Conservation (phyloP, 1,284 basidiomycete genomes). For the Cryptococcus neoformans region DNA sequence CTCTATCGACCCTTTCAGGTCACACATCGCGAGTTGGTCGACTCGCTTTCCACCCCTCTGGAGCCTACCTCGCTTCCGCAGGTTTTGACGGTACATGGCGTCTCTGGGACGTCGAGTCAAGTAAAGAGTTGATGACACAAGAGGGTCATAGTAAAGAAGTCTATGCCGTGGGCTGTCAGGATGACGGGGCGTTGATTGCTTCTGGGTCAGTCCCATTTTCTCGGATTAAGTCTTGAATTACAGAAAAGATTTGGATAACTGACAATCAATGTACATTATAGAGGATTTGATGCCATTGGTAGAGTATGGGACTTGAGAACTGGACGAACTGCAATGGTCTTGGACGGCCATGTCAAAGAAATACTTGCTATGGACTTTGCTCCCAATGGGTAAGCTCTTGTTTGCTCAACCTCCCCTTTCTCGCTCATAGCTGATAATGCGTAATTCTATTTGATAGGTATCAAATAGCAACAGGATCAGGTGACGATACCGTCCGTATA, state of each 20-base stretch:
- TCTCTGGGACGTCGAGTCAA: slow-evolving; percentile 84
- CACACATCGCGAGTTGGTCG: slow-evolving; percentile 89
- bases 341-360: slow-evolving; percentile 94
- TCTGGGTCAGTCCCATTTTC: slow-evolving; percentile 65
- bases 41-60: slow-evolving; percentile 94
- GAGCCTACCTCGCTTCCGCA: slow-evolving; percentile 86
- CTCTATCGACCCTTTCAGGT: slow-evolving; percentile 77
- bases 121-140: slow-evolving; percentile 81
- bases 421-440: not conserved
- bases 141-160: slow-evolving; percentile 98
- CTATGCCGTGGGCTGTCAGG: slow-evolving; percentile 91
- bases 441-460: slow-evolving; percentile 57
- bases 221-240: not conserved
- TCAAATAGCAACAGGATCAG: slow-evolving; percentile 93
- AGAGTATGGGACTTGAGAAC: slow-evolving; percentile 96
- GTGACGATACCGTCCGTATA: slow-evolving; percentile 95
- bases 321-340: slow-evolving; percentile 94
- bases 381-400: slow-evolving; percentile 74
- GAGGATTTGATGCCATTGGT: slow-evolving; percentile 94
- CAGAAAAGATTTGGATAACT: not conserved
- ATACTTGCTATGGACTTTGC: slow-evolving; percentile 91
- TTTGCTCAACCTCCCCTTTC: not conserved
- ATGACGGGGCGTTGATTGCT: slow-evolving; percentile 87
- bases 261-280: slow-evolving; percentile 51
- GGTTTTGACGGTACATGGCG: slow-evolving; percentile 99